phyloP scores from a whole-genome alignment of 495 filamentous ascomycete genomes.

The Trichoderma virens region DNA sequence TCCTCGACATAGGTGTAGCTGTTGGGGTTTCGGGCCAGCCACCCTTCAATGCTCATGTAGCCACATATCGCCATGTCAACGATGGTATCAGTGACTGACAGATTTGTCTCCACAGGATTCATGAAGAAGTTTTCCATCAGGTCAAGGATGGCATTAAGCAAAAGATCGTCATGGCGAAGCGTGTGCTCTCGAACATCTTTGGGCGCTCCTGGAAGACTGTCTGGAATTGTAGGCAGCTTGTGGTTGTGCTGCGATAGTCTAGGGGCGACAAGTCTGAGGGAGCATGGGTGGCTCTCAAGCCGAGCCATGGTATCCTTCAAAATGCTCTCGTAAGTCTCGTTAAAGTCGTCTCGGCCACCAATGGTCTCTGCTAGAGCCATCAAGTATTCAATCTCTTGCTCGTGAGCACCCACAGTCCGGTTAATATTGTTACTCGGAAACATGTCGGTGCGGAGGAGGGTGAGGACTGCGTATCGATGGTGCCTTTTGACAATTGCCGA shows the following conservation, averaged over 20 bases:
- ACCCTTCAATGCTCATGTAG: constrained; percentile 74
- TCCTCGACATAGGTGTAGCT: constrained; percentile 48
- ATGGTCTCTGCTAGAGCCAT: constrained; percentile 66
- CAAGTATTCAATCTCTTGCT: constrained; percentile 69
- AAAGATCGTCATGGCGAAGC: constrained; percentile 62
- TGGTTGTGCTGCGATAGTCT: constrained; percentile 37
- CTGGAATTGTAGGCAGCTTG: constrained; percentile 40
- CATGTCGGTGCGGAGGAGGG: constrained; percentile 59
- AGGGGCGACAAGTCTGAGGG: constrained; percentile 48
- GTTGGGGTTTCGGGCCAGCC: constrained; percentile 72
- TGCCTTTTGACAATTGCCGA: constrained; percentile 79
- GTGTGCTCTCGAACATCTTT: constrained; percentile 50
- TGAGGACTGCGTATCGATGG: constrained; percentile 73
- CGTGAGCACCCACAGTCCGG: constrained; percentile 70
- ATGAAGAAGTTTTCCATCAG: constrained; percentile 73
- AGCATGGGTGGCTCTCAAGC: constrained; percentile 77
- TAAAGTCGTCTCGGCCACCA: constrained; percentile 59
- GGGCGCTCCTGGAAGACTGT: constrained; percentile 45
- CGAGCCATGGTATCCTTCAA: constrained; percentile 68
- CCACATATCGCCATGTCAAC: constrained; percentile 77
- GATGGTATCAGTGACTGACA: constrained; percentile 74
- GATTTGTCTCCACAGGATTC: constrained; percentile 84
- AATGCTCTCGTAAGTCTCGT: constrained; percentile 75
- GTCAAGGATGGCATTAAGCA: constrained; percentile 61
- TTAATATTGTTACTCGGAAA: constrained; percentile 41